Evolutionary conservation across 1,139 yeast species (phyloP).

Genomic region (Zygotorulaspora mrakii): DNA sequence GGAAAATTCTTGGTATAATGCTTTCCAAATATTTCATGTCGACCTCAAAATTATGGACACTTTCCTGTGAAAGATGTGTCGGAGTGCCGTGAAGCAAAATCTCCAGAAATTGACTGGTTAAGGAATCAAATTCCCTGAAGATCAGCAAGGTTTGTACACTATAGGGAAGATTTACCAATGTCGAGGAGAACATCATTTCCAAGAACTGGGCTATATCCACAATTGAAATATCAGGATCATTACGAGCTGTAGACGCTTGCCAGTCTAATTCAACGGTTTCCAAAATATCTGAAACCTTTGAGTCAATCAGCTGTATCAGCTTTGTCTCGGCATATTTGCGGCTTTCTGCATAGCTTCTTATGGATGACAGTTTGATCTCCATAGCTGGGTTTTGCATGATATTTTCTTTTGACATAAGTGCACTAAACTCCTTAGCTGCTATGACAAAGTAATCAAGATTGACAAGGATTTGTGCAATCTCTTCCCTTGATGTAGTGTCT

Average conservation of each 20-base stretch:
- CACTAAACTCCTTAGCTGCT: conserved; percentile 47
- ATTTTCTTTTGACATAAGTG: conserved; percentile 41
- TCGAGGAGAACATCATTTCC: conserved; percentile 80
- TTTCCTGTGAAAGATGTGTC: conserved; percentile 42
- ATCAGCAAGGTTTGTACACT: conserved; percentile 75
- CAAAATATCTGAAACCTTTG: conserved; percentile 70
- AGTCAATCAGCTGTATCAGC: conserved; percentile 75
- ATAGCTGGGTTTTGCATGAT: conserved; percentile 47
- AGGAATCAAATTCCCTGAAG: conserved; percentile 80
- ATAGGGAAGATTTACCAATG: conserved; percentile 78
- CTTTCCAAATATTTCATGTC: conserved; percentile 60
- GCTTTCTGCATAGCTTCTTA: conserved; percentile 52
- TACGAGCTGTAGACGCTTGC: conserved; percentile 50
- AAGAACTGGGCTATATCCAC: conserved; percentile 85
- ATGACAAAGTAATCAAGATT: conserved; percentile 79
- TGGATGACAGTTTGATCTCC: conserved; percentile 58
- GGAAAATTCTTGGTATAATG: conserved; percentile 45
- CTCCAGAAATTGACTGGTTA: conserved; percentile 66
- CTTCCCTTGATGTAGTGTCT: conserved; percentile 76
- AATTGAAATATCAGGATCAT: conserved; percentile 69
- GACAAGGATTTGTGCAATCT: conserved; percentile 81
- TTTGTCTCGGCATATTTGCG: conserved; percentile 76
- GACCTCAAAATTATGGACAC: conserved; percentile 56
- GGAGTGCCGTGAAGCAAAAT: conserved; percentile 52
- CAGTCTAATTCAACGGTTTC: conserved; percentile 88